Evolutionary conservation across 108 stramenopile genomes (phyloP).

Genomic region (Chaetoceros tenuissimus): DNA sequence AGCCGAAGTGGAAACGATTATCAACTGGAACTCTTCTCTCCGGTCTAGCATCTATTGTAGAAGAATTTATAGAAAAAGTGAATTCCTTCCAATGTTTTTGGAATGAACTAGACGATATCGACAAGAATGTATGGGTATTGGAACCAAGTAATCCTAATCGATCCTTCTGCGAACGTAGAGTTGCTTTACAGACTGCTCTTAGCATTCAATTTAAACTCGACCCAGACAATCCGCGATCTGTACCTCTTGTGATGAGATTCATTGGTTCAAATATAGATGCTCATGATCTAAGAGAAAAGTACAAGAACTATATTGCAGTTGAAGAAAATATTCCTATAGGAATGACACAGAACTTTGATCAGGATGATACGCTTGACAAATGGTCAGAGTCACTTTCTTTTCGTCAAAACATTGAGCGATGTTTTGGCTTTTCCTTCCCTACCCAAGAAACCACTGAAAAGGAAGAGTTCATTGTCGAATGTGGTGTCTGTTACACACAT

Average conservation of each 20-base stretch:
- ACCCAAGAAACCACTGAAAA: background rate
- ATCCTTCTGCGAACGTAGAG: background rate
- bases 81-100: background rate
- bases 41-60: background rate
- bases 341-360: background rate
- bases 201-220: background rate
- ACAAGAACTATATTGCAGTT: background rate
- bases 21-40: background rate
- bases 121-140: background rate
- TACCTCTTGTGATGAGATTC: background rate
- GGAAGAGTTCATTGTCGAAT: conserved; percentile 46
- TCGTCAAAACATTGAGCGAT: background rate
- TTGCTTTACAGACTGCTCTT: background rate
- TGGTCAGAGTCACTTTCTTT: background rate
- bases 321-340: background rate
- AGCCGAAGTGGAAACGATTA: background rate
- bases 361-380: too few relatives aligned
- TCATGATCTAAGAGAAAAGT: background rate
- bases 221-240: background rate
- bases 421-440: background rate
- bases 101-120: background rate
- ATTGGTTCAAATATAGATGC: background rate
- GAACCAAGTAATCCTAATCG: background rate
- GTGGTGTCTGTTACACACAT: conserved; percentile 66
- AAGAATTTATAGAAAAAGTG: background rate